Evolutionary conservation across 2,329 filamentous ascomycete genomes (phyloP), one percentile per base, ranked within the genome.

Genomic region (Tolypocladium ophioglossoides): DNA sequence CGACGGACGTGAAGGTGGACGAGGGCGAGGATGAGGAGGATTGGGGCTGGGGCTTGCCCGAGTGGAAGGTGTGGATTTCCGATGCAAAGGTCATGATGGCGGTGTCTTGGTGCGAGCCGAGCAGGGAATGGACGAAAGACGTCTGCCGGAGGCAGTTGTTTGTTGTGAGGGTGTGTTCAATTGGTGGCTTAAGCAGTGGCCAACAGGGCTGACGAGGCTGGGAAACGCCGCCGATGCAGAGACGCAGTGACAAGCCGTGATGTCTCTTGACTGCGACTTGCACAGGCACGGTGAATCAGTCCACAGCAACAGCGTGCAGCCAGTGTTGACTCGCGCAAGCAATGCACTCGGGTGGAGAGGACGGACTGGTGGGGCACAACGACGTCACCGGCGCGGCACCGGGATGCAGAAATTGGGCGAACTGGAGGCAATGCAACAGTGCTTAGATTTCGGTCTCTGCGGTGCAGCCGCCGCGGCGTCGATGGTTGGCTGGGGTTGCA

Each of bases 31-130:
- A 80, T 39, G 74, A 77, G 14, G 78, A 77, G 50, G 82, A 78
- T 12, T 65, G 59, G 30, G 77, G 72, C 64, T 89, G 87, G 47
- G 78, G 72, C 66, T 80, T 78, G 68, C 90, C 90, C 60, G 84
- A 80, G 74, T 90, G 89, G 72, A 87, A 94, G 59, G 90, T 84
- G 66, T 87, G 80, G 59, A 72, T 71, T 51, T 72, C 67, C 16
- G 64, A 59, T 9, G 67, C 52, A 55, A 70, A 71, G 20, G 70
- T 67, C 70, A 72, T 72, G 35, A n/a, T n/a, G 14, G 47, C 24
- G 6, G 27, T 6, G 27, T 27, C 27, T 27, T 6, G 27, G 3
- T 27, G 27, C 3, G 27, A 27, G 27, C 27, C 3, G 27, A 27
- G n/a, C n/a, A n/a, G 27, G 27, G 6, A 27, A 27, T 27, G 27